Percentiles rank a stretch among this genome's conserved stretches.
These are phyloP conservation scores for Hypericum androsaemum DNA, from an alignment of 345 rosid genomes.

Conservation along the genomic window DNA sequence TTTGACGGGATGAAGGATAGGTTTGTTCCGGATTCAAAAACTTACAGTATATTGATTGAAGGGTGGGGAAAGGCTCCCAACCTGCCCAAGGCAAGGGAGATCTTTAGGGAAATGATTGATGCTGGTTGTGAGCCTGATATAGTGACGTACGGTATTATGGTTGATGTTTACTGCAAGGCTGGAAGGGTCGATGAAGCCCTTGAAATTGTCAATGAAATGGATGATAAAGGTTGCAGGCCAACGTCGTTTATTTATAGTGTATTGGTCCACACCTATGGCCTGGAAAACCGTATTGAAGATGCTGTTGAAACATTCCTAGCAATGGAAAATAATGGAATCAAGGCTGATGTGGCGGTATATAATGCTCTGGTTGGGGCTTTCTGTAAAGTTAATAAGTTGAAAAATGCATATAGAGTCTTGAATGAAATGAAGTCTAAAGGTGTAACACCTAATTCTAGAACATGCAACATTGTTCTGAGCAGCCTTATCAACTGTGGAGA, in stretches of 20 bases:
- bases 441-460: conserved; percentile 63
- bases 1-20: conserved; percentile 51
- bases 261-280: conserved; percentile 70
- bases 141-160: conserved; percentile 82
- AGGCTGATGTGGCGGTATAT: conserved; percentile 60
- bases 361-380: conserved; percentile 76
- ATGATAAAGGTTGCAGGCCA: conserved; percentile 40
- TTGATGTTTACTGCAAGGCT: conserved; percentile 73
- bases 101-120: conserved; percentile 59
- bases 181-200: conserved; percentile 90
- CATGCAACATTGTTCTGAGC: conserved; percentile 56
- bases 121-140: conserved; percentile 68
- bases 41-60: conserved; percentile 73
- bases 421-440: conserved; percentile 58
- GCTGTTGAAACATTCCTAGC: conserved; percentile 69
- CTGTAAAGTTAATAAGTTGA: conserved; percentile 55
- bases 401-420: conserved; percentile 61
- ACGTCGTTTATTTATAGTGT: conserved; percentile 75
- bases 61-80: conserved; percentile 94
- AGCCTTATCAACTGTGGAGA: conserved; percentile 48
- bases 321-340: conserved; percentile 68
- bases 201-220: conserved; percentile 54
- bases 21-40: conserved; percentile 53
- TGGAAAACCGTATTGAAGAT: conserved; percentile 63
- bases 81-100: conserved; percentile 72